Evolutionary conservation across 108 stramenopile species (phyloP), one percentile per base, ranked within the genome.

Genomic region (Conticribra weissflogii): DNA sequence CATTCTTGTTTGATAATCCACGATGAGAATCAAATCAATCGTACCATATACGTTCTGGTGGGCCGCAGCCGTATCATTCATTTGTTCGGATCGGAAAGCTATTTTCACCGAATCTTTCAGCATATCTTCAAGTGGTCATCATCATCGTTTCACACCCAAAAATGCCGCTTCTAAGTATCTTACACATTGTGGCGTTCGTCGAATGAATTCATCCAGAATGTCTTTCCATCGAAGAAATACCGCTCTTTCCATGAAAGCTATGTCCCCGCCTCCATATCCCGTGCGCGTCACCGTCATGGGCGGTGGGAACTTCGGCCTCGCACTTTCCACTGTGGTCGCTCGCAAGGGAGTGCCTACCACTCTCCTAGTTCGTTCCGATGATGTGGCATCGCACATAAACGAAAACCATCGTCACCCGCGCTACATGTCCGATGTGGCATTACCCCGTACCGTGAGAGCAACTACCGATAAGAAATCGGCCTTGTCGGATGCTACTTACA

Each of bases 221-320:
- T n/a, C n/a, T n/a, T n/a, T n/a, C n/a, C n/a, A n/a, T n/a, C n/a
- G n/a, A n/a, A n/a, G n/a, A n/a, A n/a, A n/a, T n/a, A 18, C 33
- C 28, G 44, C 52, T 52, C 66, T 69, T 24, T 29, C 1, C 68
- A 53, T 69, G 21, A 69, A 69, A 49, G 34, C 68, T 2, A 31
- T 30, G 57, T 69, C 68, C 21, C 68, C 68, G 4, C 68, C 68
- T 3, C 68, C 68, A 29, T 69, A 69, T 49, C 68, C 68, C 56
- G 86, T 91, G 34, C 86, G 89, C 51, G 79, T 94, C 34, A 86
- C 94, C 21, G 94, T 98, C 49, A 86, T 98, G 81, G 97, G 97
- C 7, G 96, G 96, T 4, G 97, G 97, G 8, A 96, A 96, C 78
- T 98, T 98, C 72, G 96, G 95, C 23, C 72, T 98, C 19, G 97